phyloP scores from a whole-genome alignment of 495 filamentous ascomycete species.

The Penicillium flavigenum region DNA sequence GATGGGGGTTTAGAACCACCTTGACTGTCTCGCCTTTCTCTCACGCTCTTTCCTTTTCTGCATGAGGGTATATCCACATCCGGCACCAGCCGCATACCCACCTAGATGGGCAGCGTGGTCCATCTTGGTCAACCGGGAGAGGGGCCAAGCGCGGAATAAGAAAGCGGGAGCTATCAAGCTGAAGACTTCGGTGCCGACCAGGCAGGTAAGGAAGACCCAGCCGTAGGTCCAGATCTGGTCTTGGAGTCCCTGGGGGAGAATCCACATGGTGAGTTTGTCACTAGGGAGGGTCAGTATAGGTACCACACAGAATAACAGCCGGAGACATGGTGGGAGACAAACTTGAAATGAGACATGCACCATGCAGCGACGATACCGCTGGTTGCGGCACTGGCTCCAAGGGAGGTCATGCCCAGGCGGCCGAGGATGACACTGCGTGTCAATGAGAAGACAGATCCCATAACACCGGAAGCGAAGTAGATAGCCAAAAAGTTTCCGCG shows the following conservation, averaged over 20 bases:
- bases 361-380: conserved; percentile 66
- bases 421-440: conserved; percentile 53
- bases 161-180: conserved; percentile 32
- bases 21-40: conserved; percentile 20
- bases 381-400: conserved; percentile 75
- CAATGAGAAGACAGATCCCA: conserved; percentile 66
- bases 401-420: conserved; percentile 49
- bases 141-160: conserved; percentile 23
- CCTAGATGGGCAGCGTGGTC: conserved; percentile 75
- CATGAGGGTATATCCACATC: conserved; percentile 33
- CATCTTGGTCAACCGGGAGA: conserved; percentile 37
- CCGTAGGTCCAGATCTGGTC: conserved; percentile 36
- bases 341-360: conserved; percentile 62
- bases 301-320: neutral
- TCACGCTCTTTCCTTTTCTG: conserved; percentile 23
- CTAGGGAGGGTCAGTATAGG: conserved; percentile 24
- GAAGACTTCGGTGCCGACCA: conserved; percentile 43
- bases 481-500: conserved; percentile 80
- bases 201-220: conserved; percentile 36
- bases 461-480: conserved; percentile 65
- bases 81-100: conserved; percentile 56
- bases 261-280: conserved; percentile 43
- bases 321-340: conserved; percentile 16
- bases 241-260: conserved; percentile 42
- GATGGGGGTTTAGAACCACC: conserved; percentile 16